These are phyloP conservation scores for Phyllosticta citribraziliensis DNA, from an alignment of 2,329 filamentous ascomycete species.

Conservation along the genomic window DNA sequence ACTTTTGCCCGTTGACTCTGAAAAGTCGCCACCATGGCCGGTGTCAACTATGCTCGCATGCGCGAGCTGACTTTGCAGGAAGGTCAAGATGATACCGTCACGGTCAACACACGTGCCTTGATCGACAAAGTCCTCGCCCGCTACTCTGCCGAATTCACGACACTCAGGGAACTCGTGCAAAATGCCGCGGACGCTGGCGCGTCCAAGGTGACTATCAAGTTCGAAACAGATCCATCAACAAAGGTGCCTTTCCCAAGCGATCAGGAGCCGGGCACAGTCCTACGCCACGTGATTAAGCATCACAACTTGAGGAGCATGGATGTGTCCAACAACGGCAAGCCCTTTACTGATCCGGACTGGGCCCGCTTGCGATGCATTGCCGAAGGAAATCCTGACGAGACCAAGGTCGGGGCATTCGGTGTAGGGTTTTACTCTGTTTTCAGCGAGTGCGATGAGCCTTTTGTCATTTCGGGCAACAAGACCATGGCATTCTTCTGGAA, in stretches of 20 bases:
- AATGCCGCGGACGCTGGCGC: constrained; percentile 97
- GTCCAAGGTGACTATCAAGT: constrained; percentile 78
- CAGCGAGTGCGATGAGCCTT: constrained; percentile 94
- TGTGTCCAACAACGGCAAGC: constrained; percentile 83
- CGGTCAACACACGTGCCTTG: constrained; percentile 88
- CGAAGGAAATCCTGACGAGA: constrained; percentile 98
- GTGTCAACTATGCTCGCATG: constrained; percentile 53
- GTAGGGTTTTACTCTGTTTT: constrained; percentile 62
- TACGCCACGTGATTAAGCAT: constrained; percentile 76
- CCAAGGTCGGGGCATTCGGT: constrained; percentile 96
- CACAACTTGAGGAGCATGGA: constrained; percentile 82
- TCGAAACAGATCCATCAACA: constrained; percentile 80
- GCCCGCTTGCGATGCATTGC: constrained; percentile 87
- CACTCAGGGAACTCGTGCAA: constrained; percentile 85
- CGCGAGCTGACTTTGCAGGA: constrained; percentile 82
- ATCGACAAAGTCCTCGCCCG: constrained; percentile 96
- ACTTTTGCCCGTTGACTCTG: neutral
- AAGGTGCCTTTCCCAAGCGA: constrained; percentile 59
- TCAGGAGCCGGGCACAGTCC: constrained; percentile 56
- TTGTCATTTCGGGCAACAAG: constrained; percentile 83
- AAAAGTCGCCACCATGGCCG: constrained; percentile 19
- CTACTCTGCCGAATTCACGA: constrained; percentile 90
- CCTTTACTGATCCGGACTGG: constrained; percentile 89
- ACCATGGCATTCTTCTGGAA: constrained; percentile 99
- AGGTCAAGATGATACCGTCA: constrained; percentile 92